Evolutionary conservation across 148 eudicot genomes (phyloP), one percentile per base, ranked within the genome.

Genomic region (Dianthus caryophyllus): DNA sequence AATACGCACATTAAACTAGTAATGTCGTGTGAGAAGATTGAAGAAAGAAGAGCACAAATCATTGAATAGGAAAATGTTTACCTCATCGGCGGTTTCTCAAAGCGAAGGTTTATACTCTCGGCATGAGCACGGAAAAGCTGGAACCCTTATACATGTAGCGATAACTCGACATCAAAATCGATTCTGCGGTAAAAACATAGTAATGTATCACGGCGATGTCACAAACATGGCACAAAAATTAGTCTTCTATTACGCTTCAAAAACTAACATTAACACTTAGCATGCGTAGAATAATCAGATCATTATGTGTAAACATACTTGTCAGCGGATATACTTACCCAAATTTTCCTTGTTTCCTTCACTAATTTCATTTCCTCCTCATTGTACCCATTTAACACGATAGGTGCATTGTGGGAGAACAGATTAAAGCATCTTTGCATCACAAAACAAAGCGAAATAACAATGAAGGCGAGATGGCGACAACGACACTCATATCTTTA

Each of bases 331-430:
- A 59, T 26, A 59, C 86, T 82, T 77, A 95, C 99, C 99, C 99
- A 95, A 38, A 95, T 95, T 80, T 95, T 95, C 84, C 97, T 86
- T 15, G 99, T 95, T 83, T 95, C 99, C 73, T 95, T 95, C 0
- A 95, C 97, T 60, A 95, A 68, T 66, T 95, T 95, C 97, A 95
- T 95, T 77, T 95, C 99, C 75, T 95, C 99, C 69, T 95, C 99
- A 74, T 95, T 95, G 83, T 90, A 95, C 31, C 99, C 97, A 74
- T 95, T 95, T 62, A 91, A 75, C 48, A 83, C 73, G 50, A 95
- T 74, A 41, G 99, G 96, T 68, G 99, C 96, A 77, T 95, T 95
- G 86, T 95, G 99, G 26, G 99, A 95, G 83, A 95, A 95, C 63
- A 95, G 75, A 76, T 95, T 95, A 95, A 95, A 26, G 99, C 99